Percentiles rank a stretch among this genome's conserved stretches.
phyloP scores from a whole-genome alignment of 371 early-diverging fungal species.

The Apophysomyces elegans region DNA sequence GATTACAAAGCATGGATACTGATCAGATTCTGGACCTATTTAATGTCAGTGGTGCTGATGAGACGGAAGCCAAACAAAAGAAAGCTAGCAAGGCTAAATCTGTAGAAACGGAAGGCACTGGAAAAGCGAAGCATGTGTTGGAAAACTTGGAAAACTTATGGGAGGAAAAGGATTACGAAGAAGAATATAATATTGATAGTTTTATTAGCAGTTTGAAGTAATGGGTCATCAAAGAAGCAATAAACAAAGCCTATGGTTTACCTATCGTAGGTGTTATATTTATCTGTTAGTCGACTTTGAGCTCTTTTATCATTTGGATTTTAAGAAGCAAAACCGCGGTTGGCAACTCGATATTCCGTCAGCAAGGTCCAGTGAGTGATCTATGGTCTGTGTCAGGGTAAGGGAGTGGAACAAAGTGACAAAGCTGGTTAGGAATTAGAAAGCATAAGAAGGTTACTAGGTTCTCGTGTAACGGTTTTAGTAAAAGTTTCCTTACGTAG shows the following conservation, averaged over 20 bases:
- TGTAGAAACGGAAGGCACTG: constrained; percentile 29
- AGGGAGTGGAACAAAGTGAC: too few relatives aligned
- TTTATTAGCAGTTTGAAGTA: constrained; percentile 78
- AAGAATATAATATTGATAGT: constrained; percentile 82
- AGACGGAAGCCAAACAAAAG: constrained; percentile 39
- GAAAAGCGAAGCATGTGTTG: constrained; percentile 75
- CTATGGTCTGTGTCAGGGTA: too few relatives aligned
- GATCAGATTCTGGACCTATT: constrained; percentile 95
- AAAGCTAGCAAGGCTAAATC: constrained; percentile 15
- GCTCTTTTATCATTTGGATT: too few relatives aligned
- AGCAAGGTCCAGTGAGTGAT: too few relatives aligned
- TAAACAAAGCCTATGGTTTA: not conserved
- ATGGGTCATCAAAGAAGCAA: constrained; percentile 6
- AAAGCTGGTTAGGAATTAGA: too few relatives aligned
- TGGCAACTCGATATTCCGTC: too few relatives aligned
- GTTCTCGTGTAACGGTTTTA: too few relatives aligned
- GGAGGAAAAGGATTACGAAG: constrained; percentile 96
- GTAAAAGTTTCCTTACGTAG: too few relatives aligned
- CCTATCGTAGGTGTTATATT: too few relatives aligned
- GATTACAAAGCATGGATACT: constrained; percentile 92
- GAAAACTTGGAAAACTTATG: constrained; percentile 89
- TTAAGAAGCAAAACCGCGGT: too few relatives aligned
- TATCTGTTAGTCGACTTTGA: too few relatives aligned
- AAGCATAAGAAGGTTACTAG: too few relatives aligned
- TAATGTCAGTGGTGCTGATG: constrained; percentile 57